Base-by-base conservation (phyloP, 2,329 filamentous ascomycete genomes). In the Rutstroemia sp. region DNA sequence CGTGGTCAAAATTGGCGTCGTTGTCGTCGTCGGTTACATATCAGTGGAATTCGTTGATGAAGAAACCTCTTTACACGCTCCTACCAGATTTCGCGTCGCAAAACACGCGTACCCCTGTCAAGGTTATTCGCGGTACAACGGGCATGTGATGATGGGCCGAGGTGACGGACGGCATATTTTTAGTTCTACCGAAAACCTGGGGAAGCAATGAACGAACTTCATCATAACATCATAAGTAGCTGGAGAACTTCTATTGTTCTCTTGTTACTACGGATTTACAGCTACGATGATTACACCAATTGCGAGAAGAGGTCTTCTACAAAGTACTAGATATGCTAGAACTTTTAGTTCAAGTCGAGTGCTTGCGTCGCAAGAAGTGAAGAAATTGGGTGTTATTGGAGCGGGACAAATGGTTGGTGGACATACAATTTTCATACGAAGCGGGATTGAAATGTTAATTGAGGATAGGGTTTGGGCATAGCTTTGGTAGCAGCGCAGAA, bases 401-500 rank as follows among this genome's bases (percentile, higher is more conserved):
- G 92, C 92, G 53, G 94, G 94, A 27, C 94, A 97, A 72, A 96
- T 97, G 92, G 92, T 95, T 73, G 68, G 23, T 27, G 14, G 40
- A 12, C 39, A 42, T 54, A 21, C 14, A 25, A 27, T 51, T n/a
- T 44, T 39, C 17, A 34, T 50, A 3, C 17, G 40, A n/a, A 10
- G 5, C 21, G 30, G 49, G 27, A 14, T 38, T 38, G 14, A 5
- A 4, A 38, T 48, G 17, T 53, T 48, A 34, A 57, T 23, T 2
- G 3, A 3, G 12, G 36, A 3, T 65, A 97, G 92, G 94, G 94
- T 58, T 77, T 99, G 46, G 94, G 94, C 58, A 99, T 99, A 71
- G 94, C 94, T 51, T 83, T 99, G 16, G 92, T 99, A 48, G 94
- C 92, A 51, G 90, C 92, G 45, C 85, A 89, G 63, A 91, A 78